Percentiles rank a stretch among this genome's conserved stretches.
These are phyloP conservation scores for Venturia nashicola DNA, from an alignment of 2,329 filamentous ascomycete genomes.

Conservation along the genomic window DNA sequence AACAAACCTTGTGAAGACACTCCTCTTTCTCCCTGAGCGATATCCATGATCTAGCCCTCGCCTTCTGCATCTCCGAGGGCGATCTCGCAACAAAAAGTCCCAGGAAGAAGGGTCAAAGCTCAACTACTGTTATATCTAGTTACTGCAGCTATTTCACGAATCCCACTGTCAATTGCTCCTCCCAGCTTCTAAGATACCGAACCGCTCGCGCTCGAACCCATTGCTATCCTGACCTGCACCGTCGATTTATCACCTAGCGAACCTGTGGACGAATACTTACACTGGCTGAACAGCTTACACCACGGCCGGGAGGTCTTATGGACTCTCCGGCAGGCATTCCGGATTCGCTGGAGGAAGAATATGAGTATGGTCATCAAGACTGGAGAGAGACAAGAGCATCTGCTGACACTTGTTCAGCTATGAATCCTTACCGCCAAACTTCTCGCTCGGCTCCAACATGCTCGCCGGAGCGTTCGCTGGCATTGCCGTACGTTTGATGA, in stretches of 20 bases:
- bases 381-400: neutral
- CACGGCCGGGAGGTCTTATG: constrained; percentile 10
- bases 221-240: neutral
- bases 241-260: neutral
- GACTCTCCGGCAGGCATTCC: constrained; percentile 9
- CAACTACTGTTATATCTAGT: neutral
- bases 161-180: neutral
- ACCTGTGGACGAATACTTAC: neutral
- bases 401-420: constrained; percentile 43
- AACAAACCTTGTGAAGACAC: neutral
- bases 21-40: neutral
- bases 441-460: constrained; percentile 92
- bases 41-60: neutral
- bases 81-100: neutral
- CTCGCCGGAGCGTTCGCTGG: constrained; percentile 90
- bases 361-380: constrained; percentile 20
- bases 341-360: constrained; percentile 22
- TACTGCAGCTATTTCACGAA: neutral
- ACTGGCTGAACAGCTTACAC: neutral
- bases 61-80: neutral
- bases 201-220: neutral
- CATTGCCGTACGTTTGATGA: constrained; percentile 59
- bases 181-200: neutral
- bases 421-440: constrained; percentile 88
- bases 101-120: neutral